Percentiles rank a stretch among this genome's conserved stretches.
Evolutionary conservation across 306 rosid species (phyloP).

Genomic region (Rosa rugosa): DNA sequence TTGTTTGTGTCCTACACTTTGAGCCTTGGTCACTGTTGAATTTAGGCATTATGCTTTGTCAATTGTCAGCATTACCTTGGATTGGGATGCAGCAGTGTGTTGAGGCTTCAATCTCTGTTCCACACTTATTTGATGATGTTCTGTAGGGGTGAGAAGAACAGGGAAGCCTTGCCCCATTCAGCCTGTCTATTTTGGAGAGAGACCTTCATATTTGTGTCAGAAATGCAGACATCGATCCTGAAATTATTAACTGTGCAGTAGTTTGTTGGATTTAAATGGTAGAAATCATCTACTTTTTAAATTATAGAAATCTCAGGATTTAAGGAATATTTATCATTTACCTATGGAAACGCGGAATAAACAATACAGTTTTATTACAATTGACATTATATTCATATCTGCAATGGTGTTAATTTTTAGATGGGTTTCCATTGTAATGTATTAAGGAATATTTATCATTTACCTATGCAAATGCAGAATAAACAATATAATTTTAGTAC

Average conservation of each 20-base stretch:
- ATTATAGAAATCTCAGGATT: too few relatives aligned
- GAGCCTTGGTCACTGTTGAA: neutral
- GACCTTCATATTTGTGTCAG: neutral
- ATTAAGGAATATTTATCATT: too few relatives aligned
- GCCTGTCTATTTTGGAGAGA: neutral
- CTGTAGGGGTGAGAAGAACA: neutral
- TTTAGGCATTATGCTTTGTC: neutral
- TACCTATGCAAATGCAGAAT: neutral
- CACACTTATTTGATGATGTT: neutral
- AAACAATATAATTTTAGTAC: neutral
- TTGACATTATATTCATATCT: neutral
- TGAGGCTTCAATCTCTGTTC: neutral
- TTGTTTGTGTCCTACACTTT: neutral
- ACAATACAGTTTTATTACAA: neutral
- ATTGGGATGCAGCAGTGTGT: neutral
- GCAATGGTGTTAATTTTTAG: neutral
- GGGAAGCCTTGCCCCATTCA: neutral
- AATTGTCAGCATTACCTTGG: neutral
- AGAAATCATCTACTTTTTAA: neutral
- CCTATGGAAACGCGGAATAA: neutral
- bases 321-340: too few relatives aligned
- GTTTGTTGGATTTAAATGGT: too few relatives aligned
- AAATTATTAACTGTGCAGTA: neutral
- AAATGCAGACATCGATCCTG: neutral
- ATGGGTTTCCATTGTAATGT: neutral